Conservation (phyloP, 331 rosid genomes). For the Acacia pycnantha region DNA sequence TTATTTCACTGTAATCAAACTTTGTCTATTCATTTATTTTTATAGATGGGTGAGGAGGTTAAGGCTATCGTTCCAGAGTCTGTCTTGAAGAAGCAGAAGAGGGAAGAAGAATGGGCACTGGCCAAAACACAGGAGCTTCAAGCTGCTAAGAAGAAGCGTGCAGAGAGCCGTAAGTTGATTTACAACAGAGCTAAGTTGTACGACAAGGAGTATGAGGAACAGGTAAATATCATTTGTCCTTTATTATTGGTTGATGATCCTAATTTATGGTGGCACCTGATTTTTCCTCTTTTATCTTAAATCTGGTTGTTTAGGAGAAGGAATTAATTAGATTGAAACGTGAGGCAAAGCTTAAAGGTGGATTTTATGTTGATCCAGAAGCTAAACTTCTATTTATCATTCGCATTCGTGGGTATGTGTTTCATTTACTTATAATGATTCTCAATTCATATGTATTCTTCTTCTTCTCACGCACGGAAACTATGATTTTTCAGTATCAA, state of each 20-base stretch:
- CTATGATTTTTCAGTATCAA: conserved; percentile 62
- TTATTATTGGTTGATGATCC: neutral
- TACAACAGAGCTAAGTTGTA: conserved; percentile 68
- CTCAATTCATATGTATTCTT: neutral
- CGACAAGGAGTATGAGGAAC: conserved; percentile 50
- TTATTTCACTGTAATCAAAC: neutral
- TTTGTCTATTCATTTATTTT: neutral
- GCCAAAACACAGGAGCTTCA: conserved; percentile 48
- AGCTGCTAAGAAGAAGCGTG: conserved; percentile 59
- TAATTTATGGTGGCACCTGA: neutral
- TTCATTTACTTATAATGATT: neutral
- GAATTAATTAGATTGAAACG: conserved; percentile 70
- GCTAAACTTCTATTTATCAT: conserved; percentile 78
- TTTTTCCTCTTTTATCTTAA: neutral
- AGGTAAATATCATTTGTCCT: conserved; percentile 34
- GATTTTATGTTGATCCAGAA: conserved; percentile 90
- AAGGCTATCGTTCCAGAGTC: conserved; percentile 71
- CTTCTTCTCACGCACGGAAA: neutral
- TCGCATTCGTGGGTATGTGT: conserved; percentile 85
- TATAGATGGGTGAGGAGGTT: conserved; percentile 69
- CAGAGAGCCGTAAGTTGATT: conserved; percentile 65
- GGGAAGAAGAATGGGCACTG: conserved; percentile 78
- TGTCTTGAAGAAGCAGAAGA: conserved; percentile 76
- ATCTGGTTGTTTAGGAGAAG: conserved; percentile 44
- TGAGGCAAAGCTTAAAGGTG: conserved; percentile 88